These are phyloP conservation scores for Botrytis paeoniae DNA, from an alignment of 2,329 filamentous ascomycete species.

Conservation along the genomic window DNA sequence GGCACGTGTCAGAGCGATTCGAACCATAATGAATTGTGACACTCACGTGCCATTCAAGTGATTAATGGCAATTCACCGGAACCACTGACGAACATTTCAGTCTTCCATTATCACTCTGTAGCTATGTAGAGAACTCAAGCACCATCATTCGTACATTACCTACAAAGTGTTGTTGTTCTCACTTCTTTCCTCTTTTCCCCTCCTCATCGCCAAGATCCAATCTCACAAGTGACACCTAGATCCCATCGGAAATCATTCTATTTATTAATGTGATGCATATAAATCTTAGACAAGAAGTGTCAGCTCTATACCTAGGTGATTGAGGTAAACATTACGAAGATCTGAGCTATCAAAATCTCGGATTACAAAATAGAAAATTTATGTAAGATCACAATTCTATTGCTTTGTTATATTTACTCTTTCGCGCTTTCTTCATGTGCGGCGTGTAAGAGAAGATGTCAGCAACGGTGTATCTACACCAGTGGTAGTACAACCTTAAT, in stretches of 20 bases:
- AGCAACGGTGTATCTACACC: neutral
- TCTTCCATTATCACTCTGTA: neutral
- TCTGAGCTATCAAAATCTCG: constrained; percentile 3
- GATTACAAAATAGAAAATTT: neutral
- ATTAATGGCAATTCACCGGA: neutral
- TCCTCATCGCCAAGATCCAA: constrained; percentile 1
- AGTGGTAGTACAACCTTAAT: constrained; percentile 1
- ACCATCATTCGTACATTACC: neutral
- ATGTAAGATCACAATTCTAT: neutral
- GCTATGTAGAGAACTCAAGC: neutral
- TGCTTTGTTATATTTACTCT: neutral
- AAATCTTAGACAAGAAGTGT: constrained; percentile 4
- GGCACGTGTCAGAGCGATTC: neutral
- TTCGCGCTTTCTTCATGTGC: neutral
- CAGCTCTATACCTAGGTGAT: neutral
- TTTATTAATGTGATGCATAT: constrained; percentile 2
- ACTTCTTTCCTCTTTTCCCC: neutral
- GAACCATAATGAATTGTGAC: neutral
- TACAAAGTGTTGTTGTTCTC: neutral
- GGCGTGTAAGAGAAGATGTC: neutral
- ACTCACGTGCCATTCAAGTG: neutral
- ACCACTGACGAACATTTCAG: neutral
- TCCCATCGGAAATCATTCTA: neutral
- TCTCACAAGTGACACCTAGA: constrained; percentile 2
- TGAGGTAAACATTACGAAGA: neutral